A percentile compares a stretch with the other conserved stretches of the same genome.
These are phyloP conservation scores for Candida glucosophila DNA, from an alignment of 1,139 yeast species.

Conservation along the genomic window DNA sequence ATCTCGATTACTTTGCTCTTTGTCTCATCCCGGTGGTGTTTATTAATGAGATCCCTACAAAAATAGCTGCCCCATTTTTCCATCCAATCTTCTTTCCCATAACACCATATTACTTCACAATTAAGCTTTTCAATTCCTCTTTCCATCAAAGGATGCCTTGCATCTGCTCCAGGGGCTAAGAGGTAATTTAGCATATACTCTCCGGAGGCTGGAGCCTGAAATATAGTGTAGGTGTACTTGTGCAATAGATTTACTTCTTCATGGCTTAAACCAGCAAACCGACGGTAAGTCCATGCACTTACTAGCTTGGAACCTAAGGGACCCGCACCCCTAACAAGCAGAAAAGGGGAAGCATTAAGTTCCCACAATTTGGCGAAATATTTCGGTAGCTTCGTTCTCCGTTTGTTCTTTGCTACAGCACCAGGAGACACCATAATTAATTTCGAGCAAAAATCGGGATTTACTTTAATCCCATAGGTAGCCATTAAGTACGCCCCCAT, in stretches of 20 bases:
- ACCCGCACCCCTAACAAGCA: conserved; percentile 54
- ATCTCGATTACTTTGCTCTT: conserved; percentile 37
- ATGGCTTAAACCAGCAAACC: conserved; percentile 44
- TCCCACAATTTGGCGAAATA: conserved; percentile 69
- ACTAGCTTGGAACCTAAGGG: conserved; percentile 63
- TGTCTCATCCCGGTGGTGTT: conserved; percentile 12
- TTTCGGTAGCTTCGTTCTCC: conserved; percentile 41
- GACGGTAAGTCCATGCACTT: conserved; percentile 68
- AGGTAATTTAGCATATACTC: conserved; percentile 66
- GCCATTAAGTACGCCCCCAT: conserved; percentile 55
- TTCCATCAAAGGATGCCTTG: conserved; percentile 52
- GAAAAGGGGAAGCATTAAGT: conserved; percentile 60
- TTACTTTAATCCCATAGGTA: conserved; percentile 33
- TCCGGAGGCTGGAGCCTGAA: conserved; percentile 66
- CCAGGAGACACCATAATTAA: conserved; percentile 55
- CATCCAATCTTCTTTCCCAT: conserved; percentile 79
- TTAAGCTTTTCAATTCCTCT: conserved; percentile 37
- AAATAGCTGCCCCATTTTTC: conserved; percentile 47
- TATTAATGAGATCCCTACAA: conserved; percentile 28
- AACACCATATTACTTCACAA: conserved; percentile 57
- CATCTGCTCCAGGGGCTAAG: conserved; percentile 69
- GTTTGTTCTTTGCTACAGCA: conserved; percentile 45
- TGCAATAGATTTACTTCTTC: conserved; percentile 44
- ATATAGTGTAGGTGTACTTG: conserved; percentile 60
- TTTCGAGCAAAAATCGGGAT: conserved; percentile 38